These are phyloP conservation scores for Grigorovia yakushimaensis DNA, from an alignment of 805 yeast genomes.

Conservation along the genomic window DNA sequence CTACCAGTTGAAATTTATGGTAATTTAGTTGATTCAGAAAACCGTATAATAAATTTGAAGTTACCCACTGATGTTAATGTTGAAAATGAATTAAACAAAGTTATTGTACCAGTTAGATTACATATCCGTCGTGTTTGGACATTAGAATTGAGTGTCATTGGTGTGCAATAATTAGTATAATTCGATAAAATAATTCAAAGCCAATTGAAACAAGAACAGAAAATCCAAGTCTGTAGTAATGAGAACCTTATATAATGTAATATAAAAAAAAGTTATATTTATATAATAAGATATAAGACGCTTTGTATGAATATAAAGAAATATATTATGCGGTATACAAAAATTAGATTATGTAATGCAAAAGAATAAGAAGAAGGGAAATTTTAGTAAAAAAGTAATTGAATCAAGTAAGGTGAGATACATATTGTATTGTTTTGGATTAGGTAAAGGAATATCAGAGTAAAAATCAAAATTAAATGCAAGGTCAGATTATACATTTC, in stretches of 20 bases:
- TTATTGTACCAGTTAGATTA: conserved; percentile 45
- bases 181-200: not conserved
- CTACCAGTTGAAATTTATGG: conserved; percentile 30
- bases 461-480: too few species aligned
- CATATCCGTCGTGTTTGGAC: conserved; percentile 97
- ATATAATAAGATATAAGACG: not conserved
- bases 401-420: too few species aligned
- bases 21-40: conserved; percentile 10
- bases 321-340: not conserved
- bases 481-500: too few species aligned
- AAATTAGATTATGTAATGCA: too few species aligned
- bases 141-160: conserved; percentile 80
- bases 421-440: too few species aligned
- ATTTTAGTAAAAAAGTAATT: too few species aligned
- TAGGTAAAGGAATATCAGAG: too few species aligned
- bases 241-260: not conserved
- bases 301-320: not conserved
- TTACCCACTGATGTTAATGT: conserved; percentile 10
- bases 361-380: too few species aligned
- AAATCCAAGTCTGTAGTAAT: not conserved
- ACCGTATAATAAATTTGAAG: conserved; percentile 8
- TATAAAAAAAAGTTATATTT: too few species aligned
- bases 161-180: conserved; percentile 39
- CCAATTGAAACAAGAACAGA: not conserved
- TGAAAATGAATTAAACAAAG: conserved; percentile 9